Base-by-base conservation (phyloP, 352 stramenopile species). In the Globisporangium apiculatum region DNA sequence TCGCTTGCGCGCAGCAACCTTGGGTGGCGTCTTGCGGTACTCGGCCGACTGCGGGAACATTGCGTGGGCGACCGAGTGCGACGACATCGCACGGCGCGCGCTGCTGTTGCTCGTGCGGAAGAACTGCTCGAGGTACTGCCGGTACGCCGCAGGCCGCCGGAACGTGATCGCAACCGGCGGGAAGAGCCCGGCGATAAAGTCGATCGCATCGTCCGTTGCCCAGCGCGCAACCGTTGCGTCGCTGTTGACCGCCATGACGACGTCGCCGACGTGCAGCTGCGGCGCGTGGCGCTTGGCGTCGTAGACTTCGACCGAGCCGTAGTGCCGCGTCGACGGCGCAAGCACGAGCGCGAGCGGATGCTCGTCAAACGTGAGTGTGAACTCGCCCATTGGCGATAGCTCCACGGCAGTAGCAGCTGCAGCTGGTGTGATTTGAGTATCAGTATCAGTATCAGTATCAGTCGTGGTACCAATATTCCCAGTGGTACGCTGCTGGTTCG, bases 261-360 rank as follows among this genome's bases (percentile, higher is more conserved):
- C 79, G 48, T 90, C 79, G 7, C 79, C 79, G 15, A 89, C 72
- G 50, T 86, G 68, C 12, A 87, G 59, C 15, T 55, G 57, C 2
- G 67, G 68, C 0, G 66, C 61, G 46, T 84, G 69, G 1, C 67
- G 24, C 52, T 83, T 85, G 3, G 77, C 72, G 54, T 89, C 74
- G 61, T 88, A 86, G 31, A 91, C 68, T 64, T 91, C 82, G 18
- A 91, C 75, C 0, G 77, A 84, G 5, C 77, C 82, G 56, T 91
- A 91, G 12, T 86, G 60, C n/a, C 82, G 71, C 8, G 82, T 91
- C 6, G 77, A 87, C 48, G 82, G 75, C 8, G 77, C 77, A 12
- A 91, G 58, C 54, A 63, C 58, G 35, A 91, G 58, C 42, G 69
- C 67, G 12, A 89, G 58, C 3, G 82, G 79, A 8, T 66, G 71